Percentiles rank a stretch among this genome's conserved stretches.
These are phyloP conservation scores for Kuraishia hungarica DNA, from an alignment of 805 yeast genomes.

Conservation along the genomic window DNA sequence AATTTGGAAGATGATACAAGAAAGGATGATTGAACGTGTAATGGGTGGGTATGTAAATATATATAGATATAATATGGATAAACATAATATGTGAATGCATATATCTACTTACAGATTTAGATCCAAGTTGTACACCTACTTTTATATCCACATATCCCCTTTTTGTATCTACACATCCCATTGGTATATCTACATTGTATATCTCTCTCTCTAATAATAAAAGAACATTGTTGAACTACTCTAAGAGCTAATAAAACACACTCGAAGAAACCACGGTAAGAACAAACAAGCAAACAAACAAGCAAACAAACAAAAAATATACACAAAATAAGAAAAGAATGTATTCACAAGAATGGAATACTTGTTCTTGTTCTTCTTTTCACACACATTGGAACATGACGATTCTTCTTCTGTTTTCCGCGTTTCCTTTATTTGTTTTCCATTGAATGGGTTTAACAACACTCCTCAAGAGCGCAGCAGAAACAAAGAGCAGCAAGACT, in stretches of 20 bases:
- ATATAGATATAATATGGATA: too few species aligned
- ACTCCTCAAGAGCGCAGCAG: constrained; percentile 1
- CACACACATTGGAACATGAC: too few species aligned
- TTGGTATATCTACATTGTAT: too few species aligned
- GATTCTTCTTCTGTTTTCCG: too few species aligned
- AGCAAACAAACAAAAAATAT: neutral
- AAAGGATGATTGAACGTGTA: constrained; percentile 6
- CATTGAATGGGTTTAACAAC: neutral
- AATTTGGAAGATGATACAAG: constrained; percentile 41
- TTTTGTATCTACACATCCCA: too few species aligned
- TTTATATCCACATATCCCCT: constrained; percentile 1
- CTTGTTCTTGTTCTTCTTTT: too few species aligned
- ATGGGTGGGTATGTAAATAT: too few species aligned
- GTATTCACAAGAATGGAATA: too few species aligned
- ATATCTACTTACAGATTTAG: too few species aligned
- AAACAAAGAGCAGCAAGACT: constrained; percentile 5
- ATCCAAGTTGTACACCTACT: too few species aligned
- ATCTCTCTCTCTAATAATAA: neutral
- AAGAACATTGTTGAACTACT: neutral
- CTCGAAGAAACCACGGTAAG: neutral
- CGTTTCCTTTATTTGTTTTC: neutral
- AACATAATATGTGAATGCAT: too few species aligned
- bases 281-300: neutral
- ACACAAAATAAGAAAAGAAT: neutral
- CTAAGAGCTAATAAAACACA: neutral